Evolutionary conservation across 345 rosid genomes (phyloP).

Genomic region (Camelina hispida): DNA sequence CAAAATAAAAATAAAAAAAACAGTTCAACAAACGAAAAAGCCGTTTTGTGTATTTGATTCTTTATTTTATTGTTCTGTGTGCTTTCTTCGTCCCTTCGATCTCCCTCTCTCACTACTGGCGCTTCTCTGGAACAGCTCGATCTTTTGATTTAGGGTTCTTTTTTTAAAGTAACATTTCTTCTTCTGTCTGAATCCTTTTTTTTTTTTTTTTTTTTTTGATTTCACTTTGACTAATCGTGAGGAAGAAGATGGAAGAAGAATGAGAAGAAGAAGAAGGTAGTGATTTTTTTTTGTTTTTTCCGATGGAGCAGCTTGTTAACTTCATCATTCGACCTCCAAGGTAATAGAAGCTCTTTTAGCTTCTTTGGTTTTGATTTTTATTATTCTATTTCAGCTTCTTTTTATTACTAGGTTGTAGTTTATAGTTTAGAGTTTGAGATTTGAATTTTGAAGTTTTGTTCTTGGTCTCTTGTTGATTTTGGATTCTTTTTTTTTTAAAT

Average conservation of each 20-base stretch:
- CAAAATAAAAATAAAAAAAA: constrained; percentile 5
- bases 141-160: constrained; percentile 20
- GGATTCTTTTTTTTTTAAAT: background rate
- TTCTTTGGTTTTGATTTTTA: constrained; percentile 5
- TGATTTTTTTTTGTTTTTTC: constrained; percentile 6
- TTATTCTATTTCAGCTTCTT: background rate
- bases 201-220: background rate
- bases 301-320: constrained; percentile 68
- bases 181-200: background rate
- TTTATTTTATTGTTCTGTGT: background rate
- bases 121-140: constrained; percentile 31
- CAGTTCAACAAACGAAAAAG: constrained; percentile 40
- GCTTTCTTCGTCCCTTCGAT: constrained; percentile 26
- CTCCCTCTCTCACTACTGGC: constrained; percentile 31
- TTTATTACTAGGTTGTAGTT: constrained; percentile 15
- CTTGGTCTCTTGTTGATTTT: constrained; percentile 12
- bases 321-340: constrained; percentile 98
- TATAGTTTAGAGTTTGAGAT: constrained; percentile 18
- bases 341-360: constrained; percentile 38
- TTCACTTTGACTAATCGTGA: background rate
- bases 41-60: constrained; percentile 32
- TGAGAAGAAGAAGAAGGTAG: constrained; percentile 28
- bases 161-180: background rate
- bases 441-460: background rate
- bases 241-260: constrained; percentile 8